phyloP scores from a whole-genome alignment of 805 yeast species.

The Candida hispaniensis region DNA sequence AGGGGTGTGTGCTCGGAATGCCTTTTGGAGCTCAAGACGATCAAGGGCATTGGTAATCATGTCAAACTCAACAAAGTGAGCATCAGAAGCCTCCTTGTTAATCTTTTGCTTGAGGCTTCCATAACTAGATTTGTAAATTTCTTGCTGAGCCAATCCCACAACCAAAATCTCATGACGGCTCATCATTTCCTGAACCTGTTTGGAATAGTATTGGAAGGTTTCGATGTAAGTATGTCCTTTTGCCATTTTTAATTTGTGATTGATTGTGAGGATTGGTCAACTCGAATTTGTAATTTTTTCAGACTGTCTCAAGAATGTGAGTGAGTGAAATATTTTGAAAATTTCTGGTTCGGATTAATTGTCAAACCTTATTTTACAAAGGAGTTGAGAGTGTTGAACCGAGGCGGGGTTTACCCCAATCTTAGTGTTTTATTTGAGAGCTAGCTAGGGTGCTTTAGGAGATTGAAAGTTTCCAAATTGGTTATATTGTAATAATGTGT shows the following conservation, averaged over 20 bases:
- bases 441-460: too few species aligned
- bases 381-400: background rate
- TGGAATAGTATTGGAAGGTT: constrained; percentile 5
- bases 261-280: background rate
- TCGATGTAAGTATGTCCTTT: constrained; percentile 11
- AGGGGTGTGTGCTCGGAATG: constrained; percentile 10
- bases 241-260: constrained; percentile 10
- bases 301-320: background rate
- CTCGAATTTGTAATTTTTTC: background rate
- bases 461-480: too few species aligned
- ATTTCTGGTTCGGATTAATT: background rate
- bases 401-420: background rate
- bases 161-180: constrained; percentile 5
- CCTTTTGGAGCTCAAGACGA: constrained; percentile 11
- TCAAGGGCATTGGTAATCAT: constrained; percentile 3
- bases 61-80: constrained; percentile 10
- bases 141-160: constrained; percentile 5
- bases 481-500: too few species aligned
- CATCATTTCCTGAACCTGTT: constrained; percentile 14
- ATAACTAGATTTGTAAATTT: too few species aligned
- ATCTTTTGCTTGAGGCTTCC: constrained; percentile 3
- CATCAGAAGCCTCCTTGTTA: constrained; percentile 9
- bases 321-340: background rate
- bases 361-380: too few species aligned
- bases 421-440: background rate